phyloP scores from a whole-genome alignment of 352 stramenopile genomes.

The Phytopythium delawarense region DNA sequence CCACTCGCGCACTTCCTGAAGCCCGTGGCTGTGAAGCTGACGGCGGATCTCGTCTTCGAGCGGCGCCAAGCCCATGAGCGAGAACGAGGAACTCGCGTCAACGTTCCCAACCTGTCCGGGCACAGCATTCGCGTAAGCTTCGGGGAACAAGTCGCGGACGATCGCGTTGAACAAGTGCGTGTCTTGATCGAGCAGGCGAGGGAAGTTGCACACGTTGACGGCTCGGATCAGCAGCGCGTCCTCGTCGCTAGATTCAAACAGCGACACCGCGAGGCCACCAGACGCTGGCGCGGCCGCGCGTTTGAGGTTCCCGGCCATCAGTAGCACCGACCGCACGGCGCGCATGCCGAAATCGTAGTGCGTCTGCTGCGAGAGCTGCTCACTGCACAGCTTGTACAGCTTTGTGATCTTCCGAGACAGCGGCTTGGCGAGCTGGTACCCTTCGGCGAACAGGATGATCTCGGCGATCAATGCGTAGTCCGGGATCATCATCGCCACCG shows the following conservation, averaged over 20 bases:
- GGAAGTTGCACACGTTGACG: constrained; percentile 90
- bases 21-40: constrained; percentile 52
- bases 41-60: constrained; percentile 76
- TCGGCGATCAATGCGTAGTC: constrained; percentile 83
- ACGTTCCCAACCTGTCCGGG: background rate
- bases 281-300: constrained; percentile 15
- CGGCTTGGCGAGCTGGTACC: constrained; percentile 62
- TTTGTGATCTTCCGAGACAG: constrained; percentile 71
- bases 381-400: constrained; percentile 80
- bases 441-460: constrained; percentile 81
- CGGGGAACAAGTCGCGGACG: constrained; percentile 84
- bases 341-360: constrained; percentile 91
- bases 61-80: constrained; percentile 21
- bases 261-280: background rate
- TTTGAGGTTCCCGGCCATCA: constrained; percentile 70
- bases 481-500: constrained; percentile 88
- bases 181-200: constrained; percentile 90
- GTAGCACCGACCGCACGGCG: constrained; percentile 78
- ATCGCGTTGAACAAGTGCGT: constrained; percentile 87
- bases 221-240: constrained; percentile 91
- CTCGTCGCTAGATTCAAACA: constrained; percentile 24
- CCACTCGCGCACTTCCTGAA: constrained; percentile 72
- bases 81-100: constrained; percentile 9
- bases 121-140: constrained; percentile 12
- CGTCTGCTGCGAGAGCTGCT: constrained; percentile 79